These are phyloP conservation scores for Iris pallida DNA, from an alignment of 116 monocot species.

Conservation along the genomic window DNA sequence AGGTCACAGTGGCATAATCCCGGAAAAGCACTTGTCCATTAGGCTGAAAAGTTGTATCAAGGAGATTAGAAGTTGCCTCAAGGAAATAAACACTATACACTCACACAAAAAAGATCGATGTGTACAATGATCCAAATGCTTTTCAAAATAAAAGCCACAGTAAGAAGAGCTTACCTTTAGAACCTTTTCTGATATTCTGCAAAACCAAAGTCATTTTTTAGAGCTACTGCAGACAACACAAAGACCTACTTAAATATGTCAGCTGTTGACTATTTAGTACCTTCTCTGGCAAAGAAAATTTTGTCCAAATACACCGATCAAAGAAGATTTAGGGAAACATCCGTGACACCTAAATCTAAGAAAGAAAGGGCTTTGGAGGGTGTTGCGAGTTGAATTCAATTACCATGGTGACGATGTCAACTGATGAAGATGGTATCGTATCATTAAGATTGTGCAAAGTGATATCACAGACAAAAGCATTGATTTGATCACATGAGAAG, in stretches of 20 bases:
- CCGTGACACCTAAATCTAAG: too few species aligned
- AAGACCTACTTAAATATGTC: constrained; percentile 88
- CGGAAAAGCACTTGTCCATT: constrained; percentile 79
- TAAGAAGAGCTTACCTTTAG: constrained; percentile 53
- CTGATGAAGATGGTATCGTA: constrained; percentile 58
- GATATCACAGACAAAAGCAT: constrained; percentile 95
- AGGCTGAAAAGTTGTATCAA: constrained; percentile 44
- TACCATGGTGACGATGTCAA: constrained; percentile 93
- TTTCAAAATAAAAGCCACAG: not conserved
- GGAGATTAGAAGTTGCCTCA: not conserved
- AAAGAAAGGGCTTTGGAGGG: not conserved
- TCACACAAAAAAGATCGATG: too few species aligned
- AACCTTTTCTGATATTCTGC: constrained; percentile 72
- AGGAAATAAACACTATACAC: not conserved
- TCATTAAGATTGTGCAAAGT: constrained; percentile 51
- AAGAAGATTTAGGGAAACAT: not conserved
- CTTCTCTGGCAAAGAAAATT: constrained; percentile 7
- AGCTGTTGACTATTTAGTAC: constrained; percentile 23
- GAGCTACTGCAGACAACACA: constrained; percentile 90
- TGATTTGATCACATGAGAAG: constrained; percentile 45
- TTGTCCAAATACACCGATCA: not conserved
- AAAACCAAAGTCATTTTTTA: constrained; percentile 86
- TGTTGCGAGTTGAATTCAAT: constrained; percentile 6
- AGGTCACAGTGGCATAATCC: constrained; percentile 94
- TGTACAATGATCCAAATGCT: not conserved